Evolutionary conservation across 1,139 yeast genomes (phyloP).

Genomic region (Yamadazyma sp.): DNA sequence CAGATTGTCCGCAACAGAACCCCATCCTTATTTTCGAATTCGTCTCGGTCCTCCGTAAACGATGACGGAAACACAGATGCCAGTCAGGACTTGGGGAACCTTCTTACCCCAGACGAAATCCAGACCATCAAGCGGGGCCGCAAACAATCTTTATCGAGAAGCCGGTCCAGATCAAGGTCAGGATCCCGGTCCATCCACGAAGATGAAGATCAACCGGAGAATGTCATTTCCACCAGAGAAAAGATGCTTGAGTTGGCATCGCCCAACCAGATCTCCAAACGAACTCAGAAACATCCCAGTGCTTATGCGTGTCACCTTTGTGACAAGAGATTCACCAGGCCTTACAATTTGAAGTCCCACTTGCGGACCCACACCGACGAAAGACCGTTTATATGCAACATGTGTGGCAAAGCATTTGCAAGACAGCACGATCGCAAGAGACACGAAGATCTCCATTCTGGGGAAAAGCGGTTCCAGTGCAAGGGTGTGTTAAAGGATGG

Average conservation of each 20-base stretch:
- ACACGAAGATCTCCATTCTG: constrained; percentile 90
- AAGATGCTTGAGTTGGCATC: constrained; percentile 65
- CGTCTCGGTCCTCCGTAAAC: constrained; percentile 18
- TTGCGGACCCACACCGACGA: constrained; percentile 92
- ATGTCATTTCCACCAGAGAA: constrained; percentile 42
- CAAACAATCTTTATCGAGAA: constrained; percentile 17
- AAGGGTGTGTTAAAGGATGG: constrained; percentile 69
- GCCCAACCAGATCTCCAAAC: constrained; percentile 48
- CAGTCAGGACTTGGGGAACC: constrained; percentile 9
- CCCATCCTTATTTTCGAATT: constrained; percentile 45
- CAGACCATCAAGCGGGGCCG: constrained; percentile 35
- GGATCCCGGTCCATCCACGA: constrained; percentile 17
- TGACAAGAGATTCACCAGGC: constrained; percentile 84
- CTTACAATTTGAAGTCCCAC: constrained; percentile 90
- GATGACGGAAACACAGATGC: constrained; percentile 8
- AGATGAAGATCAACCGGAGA: constrained; percentile 17
- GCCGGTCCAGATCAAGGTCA: constrained; percentile 21
- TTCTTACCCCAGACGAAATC: constrained; percentile 38
- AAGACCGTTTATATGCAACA: constrained; percentile 80
- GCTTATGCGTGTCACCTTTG: constrained; percentile 82
- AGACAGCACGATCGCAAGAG: constrained; percentile 93
- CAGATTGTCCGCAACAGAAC: constrained; percentile 25
- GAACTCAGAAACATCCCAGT: constrained; percentile 75
- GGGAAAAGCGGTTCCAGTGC: constrained; percentile 87
- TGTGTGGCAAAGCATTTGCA: constrained; percentile 94